Conservation (phyloP, 2,329 filamentous ascomycete species). For the Paramyrothecium sp. region DNA sequence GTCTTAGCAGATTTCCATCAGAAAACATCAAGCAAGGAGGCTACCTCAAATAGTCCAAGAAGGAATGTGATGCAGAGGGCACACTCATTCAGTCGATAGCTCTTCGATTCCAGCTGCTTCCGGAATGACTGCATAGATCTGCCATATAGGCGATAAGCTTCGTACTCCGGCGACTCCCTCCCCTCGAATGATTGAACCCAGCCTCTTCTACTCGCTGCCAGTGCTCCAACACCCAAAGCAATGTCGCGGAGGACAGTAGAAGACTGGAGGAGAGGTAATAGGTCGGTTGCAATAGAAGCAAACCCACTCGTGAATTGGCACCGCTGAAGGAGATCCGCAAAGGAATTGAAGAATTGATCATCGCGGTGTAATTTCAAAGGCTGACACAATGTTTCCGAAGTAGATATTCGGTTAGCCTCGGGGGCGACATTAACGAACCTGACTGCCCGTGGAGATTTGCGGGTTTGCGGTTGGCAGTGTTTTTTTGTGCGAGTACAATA, state of each 20-base stretch:
- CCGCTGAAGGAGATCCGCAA: slow-evolving; percentile 11
- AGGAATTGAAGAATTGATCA: slow-evolving; percentile 10
- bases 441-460: accelerated
- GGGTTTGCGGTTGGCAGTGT: slow-evolving; percentile 13
- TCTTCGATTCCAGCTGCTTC: slow-evolving; percentile 1
- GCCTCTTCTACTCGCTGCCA: slow-evolving; percentile 17
- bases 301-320: slow-evolving; percentile 18
- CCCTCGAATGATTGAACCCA: neutral
- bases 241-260: slow-evolving; percentile 13
- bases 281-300: neutral
- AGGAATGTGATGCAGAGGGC: slow-evolving; percentile 23
- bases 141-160: slow-evolving; percentile 16
- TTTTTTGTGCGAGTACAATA: slow-evolving; percentile 22
- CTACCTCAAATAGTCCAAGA: slow-evolving; percentile 24
- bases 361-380: slow-evolving; percentile 1
- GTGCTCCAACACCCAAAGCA: slow-evolving; percentile 20
- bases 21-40: accelerated
- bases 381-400: neutral
- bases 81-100: slow-evolving; percentile 2
- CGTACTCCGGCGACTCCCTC: neutral
- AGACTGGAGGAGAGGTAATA: slow-evolving; percentile 14
- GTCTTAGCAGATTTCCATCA: neutral
- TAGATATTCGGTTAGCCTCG: neutral
- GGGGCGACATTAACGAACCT: slow-evolving; percentile 11
- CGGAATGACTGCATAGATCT: slow-evolving; percentile 14